These are phyloP conservation scores for Fusarium mundagurra DNA, from an alignment of 2,329 filamentous ascomycete species.

Conservation along the genomic window DNA sequence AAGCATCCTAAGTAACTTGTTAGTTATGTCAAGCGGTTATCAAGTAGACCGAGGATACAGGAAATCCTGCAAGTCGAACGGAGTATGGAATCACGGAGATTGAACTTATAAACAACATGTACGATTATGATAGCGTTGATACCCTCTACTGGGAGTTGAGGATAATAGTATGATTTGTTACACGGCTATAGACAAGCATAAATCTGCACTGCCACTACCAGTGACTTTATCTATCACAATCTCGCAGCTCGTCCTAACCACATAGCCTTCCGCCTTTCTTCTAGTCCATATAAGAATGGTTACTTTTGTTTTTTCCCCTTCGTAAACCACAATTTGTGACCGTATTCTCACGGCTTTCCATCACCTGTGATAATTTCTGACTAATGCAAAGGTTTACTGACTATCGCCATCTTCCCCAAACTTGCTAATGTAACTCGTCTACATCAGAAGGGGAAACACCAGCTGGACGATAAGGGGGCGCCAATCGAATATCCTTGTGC, in stretches of 20 bases:
- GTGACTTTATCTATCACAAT: slow-evolving; percentile 28
- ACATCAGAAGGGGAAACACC: slow-evolving; percentile 40
- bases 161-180: slow-evolving; percentile 24
- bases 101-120: slow-evolving; percentile 16
- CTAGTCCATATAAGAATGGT: not conserved
- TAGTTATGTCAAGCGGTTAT: not conserved
- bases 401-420: no score
- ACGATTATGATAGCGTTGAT: slow-evolving; percentile 37
- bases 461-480: slow-evolving; percentile 39
- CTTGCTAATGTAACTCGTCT: slow-evolving; percentile 50
- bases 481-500: slow-evolving; percentile 42
- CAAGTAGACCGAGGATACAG: not conserved
- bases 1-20: not conserved
- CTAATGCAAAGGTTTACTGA: not conserved
- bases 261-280: not conserved
- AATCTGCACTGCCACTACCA: slow-evolving; percentile 2
- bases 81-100: not conserved
- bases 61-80: not conserved
- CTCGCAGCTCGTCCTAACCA: slow-evolving; percentile 6
- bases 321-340: not conserved
- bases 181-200: slow-evolving; percentile 12
- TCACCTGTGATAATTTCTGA: not conserved
- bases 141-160: slow-evolving; percentile 22
- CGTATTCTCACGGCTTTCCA: no score
- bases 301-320: not conserved